Evolutionary conservation across 352 stramenopile species (phyloP), one percentile per base, ranked within the genome.

Genomic region (Phytophthora ramorum): DNA sequence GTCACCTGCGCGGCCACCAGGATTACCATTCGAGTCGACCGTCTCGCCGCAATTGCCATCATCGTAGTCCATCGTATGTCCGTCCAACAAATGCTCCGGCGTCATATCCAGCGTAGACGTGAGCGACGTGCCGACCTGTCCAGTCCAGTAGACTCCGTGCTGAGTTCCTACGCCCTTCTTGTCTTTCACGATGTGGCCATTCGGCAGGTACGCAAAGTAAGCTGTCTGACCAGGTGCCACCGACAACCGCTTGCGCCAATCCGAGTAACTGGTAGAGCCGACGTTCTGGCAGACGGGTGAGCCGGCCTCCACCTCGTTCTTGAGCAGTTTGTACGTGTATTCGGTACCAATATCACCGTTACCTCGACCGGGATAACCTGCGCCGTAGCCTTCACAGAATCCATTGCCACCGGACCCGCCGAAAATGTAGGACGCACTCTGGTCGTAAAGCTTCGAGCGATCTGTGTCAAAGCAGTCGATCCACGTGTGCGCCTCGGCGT

Each of bases 261-360:
- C 75, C 24, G 66, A 60, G 68, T 89, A 88, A 22, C 78, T 83
- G 66, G 87, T 81, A 9, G 71, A 43, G 8, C 74, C 80, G 20
- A 83, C 71, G 17, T 56, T 60, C 40, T 85, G 52, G 50, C 82
- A 91, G 22, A 89, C 79, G 1, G 60, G 52, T 7, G 76, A 52
- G 26, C 82, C 82, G 16, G 65, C 69, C n/a, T 87, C 71, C 7
- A 85, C 82, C 47, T 87, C 66, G 66, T 89, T 86, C 72, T 83
- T 81, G 24, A 91, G 69, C 76, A 91, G 73, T 48, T 91, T 91
- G 71, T 89, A 69, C 26, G 82, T 91, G 63, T 88, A 89, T 34
- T 64, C 56, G 0, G 75, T 75, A 3, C 82, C 82, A n/a, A 89
- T 89, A 35, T 79, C 65, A 12, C 45, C 47, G 35, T 74, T 58